Evolutionary conservation across 2,329 filamentous ascomycete genomes (phyloP).

Genomic region (Arthrocladium fulminans): DNA sequence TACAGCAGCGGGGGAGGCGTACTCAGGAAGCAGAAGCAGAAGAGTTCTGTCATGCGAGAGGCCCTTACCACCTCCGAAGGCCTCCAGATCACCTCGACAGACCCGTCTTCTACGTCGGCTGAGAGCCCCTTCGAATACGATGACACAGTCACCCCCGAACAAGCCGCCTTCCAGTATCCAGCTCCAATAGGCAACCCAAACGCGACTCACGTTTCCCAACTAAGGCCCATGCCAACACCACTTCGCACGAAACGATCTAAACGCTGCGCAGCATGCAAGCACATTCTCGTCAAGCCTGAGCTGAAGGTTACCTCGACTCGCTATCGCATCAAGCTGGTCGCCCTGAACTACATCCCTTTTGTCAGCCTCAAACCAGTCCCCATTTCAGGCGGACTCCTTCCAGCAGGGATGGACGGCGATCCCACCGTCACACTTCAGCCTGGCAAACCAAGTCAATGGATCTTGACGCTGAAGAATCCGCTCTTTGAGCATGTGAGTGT

Average conservation of each 20-base stretch:
- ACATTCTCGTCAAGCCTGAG: constrained; percentile 92
- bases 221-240: constrained; percentile 72
- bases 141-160: constrained; percentile 15
- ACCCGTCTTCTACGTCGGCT: constrained; percentile 27
- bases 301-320: constrained; percentile 79
- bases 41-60: constrained; percentile 70
- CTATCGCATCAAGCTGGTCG: constrained; percentile 87
- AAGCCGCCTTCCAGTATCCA: constrained; percentile 41
- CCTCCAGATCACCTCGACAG: constrained; percentile 53
- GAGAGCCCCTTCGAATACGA: constrained; percentile 13
- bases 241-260: constrained; percentile 89
- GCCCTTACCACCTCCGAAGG: constrained; percentile 64
- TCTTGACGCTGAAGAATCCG: constrained; percentile 86
- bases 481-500: constrained; percentile 86
- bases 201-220: constrained; percentile 58
- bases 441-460: constrained; percentile 58
- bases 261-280: constrained; percentile 81
- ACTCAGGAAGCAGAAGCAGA: constrained; percentile 54
- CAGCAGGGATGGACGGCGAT: constrained; percentile 22
- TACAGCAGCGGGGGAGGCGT: constrained; percentile 57
- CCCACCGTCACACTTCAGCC: constrained; percentile 41
- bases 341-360: constrained; percentile 76
- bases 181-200: constrained; percentile 30
- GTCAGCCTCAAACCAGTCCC: constrained; percentile 56
- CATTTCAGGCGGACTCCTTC: constrained; percentile 23